Evolutionary conservation across 441 rosid genomes (phyloP), one percentile per base, ranked within the genome.

Genomic region (Eugenia klotzschiana): DNA sequence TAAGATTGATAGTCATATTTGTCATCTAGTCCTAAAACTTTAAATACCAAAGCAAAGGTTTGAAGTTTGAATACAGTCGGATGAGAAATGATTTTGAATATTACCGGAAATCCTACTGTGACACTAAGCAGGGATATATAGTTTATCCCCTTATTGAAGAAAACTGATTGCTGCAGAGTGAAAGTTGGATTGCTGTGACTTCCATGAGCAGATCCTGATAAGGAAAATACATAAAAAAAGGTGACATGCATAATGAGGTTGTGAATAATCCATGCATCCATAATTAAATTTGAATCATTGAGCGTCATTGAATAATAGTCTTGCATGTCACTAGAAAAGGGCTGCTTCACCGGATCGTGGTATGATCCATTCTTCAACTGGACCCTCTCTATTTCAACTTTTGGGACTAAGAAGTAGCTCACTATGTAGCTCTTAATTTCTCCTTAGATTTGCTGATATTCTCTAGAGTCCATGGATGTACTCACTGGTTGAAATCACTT

Each of bases 51-150:
- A 18, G 46, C 46, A 64, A 64, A 64, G 23, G 3, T 33, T 64
- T 10, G 74, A 64, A 64, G 43, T 33, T 64, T 64, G 43, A 18
- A 64, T 64, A 64, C 25, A 33, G 46, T 64, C 3, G 77, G 46
- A 64, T 64, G 57, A 80, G 74, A 84, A 85, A 50, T 82, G 57
- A 51, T 84, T 56, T 81, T 80, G 72, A 58, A 57, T 82, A 46
- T 81, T 93, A 94, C 98, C 91, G 91, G 97, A 58, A 93, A 87
- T 80, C 98, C 96, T 33, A 92, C 93, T 90, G 92, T 92, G 33
- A 89, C 94, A 51, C 98, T 94, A 20, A 94, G 94, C 80, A 94
- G 88, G 82, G 97, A 89, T 79, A 92, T 82, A 80, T 85, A 86
- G 85, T 91, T 96, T 85, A 87, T 86, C 83, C 89, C 91, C 60